These are phyloP conservation scores for Fusarium caatingaense DNA, from an alignment of 2,329 filamentous ascomycete species.

Conservation along the genomic window DNA sequence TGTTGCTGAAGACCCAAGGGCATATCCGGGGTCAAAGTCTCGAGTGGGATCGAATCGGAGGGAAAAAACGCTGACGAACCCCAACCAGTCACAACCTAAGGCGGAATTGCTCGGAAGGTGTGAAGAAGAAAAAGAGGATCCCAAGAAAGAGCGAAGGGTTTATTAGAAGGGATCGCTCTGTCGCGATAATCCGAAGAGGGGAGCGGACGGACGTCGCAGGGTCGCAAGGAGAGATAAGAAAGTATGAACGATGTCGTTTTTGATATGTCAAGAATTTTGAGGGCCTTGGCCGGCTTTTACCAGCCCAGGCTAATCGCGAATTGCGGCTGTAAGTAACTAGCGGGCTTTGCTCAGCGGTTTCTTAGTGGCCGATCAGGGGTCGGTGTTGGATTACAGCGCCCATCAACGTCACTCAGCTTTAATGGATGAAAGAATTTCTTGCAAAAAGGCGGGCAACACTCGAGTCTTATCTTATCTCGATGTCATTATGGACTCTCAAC, in stretches of 20 bases:
- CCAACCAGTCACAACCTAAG: constrained; percentile 26
- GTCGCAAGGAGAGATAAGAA: constrained; percentile 30
- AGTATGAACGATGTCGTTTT: constrained; percentile 31
- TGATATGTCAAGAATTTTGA: constrained; percentile 41
- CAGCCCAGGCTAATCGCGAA: constrained; percentile 25
- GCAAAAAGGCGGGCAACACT: constrained; percentile 1
- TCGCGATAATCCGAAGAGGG: constrained; percentile 1
- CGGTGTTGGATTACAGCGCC: constrained; percentile 8
- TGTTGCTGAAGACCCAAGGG: constrained; percentile 44
- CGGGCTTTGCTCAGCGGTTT: constrained; percentile 24
- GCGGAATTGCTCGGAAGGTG: constrained; percentile 22
- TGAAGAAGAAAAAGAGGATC: constrained; percentile 18
- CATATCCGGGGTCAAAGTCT: constrained; percentile 36
- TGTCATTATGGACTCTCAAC: constrained; percentile 1
- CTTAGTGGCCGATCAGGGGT: constrained; percentile 26
- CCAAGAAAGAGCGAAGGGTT: constrained; percentile 14
- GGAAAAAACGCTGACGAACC: constrained; percentile 5
- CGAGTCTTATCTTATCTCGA: constrained; percentile 16
- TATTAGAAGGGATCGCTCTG: constrained; percentile 22
- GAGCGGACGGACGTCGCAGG: constrained; percentile 29
- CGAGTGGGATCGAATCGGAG: constrained; percentile 8
- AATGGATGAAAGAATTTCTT: constrained; percentile 29
- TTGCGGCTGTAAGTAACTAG: constrained; percentile 34
- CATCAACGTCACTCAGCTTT: constrained; percentile 3
- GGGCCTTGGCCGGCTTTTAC: constrained; percentile 11